phyloP scores from a whole-genome alignment of 2,329 filamentous ascomycete species.

The Alternaria atra region DNA sequence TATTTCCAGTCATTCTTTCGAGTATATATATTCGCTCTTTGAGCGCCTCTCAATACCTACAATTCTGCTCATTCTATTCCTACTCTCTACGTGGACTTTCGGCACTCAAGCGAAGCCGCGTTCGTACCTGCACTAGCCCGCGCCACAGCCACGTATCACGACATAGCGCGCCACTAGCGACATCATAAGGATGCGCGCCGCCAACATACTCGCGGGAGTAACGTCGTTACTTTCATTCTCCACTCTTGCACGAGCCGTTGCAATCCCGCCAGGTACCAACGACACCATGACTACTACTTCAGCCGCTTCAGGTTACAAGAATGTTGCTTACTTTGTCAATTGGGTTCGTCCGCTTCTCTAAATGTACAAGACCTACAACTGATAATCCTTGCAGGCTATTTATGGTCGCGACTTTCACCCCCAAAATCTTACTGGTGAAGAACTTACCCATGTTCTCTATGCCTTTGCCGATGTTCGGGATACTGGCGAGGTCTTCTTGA shows the following conservation, averaged over 20 bases:
- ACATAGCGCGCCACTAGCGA: conserved; percentile 32
- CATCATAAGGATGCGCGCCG: conserved; percentile 31
- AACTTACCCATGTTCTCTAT: conserved; percentile 51
- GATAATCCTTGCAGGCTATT: conserved; percentile 41
- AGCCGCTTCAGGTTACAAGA: conserved; percentile 43
- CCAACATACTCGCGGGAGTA: conserved; percentile 34
- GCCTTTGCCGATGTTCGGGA: conserved; percentile 52
- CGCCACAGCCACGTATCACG: conserved; percentile 35
- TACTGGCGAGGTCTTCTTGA: conserved; percentile 49
- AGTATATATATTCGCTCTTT: conserved; percentile 7
- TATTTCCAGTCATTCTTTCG: neutral
- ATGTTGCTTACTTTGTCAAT: conserved; percentile 52
- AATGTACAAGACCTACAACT: neutral
- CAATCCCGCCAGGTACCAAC: conserved; percentile 29
- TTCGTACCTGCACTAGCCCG: conserved; percentile 29
- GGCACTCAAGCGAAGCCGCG: conserved; percentile 17
- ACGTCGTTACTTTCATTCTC: conserved; percentile 32
- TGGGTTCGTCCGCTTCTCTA: conserved; percentile 38
- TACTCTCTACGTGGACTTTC: conserved; percentile 1
- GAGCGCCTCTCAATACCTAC: neutral
- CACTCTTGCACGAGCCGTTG: conserved; percentile 28
- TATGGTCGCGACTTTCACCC: conserved; percentile 51
- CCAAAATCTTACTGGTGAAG: conserved; percentile 43
- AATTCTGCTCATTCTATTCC: neutral
- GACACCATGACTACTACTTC: conserved; percentile 22